phyloP scores from a whole-genome alignment of 495 filamentous ascomycete species.

The Aspergillus cavernicola region DNA sequence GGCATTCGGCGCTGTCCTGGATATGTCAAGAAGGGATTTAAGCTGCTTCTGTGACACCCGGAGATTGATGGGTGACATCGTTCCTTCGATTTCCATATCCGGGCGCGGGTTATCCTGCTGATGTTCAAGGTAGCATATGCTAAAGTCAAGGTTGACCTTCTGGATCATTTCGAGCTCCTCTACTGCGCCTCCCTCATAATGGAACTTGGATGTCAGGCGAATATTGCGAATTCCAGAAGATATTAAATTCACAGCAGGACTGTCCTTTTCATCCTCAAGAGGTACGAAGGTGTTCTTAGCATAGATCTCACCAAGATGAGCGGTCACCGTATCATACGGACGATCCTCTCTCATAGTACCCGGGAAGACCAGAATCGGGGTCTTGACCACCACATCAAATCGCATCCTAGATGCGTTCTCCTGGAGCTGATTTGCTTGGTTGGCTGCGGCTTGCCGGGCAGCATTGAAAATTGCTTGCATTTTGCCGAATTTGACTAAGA shows the following conservation, averaged over 20 bases:
- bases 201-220: slow-evolving; percentile 81
- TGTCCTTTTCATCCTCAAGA: slow-evolving; percentile 65
- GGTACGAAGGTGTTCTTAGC: slow-evolving; percentile 87
- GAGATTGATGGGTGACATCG: slow-evolving; percentile 87
- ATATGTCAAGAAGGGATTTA: slow-evolving; percentile 80
- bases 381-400: slow-evolving; percentile 89
- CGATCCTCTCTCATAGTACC: slow-evolving; percentile 58
- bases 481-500: slow-evolving; percentile 95
- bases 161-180: slow-evolving; percentile 96
- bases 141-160: slow-evolving; percentile 90
- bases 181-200: slow-evolving; percentile 65
- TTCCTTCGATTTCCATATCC: slow-evolving; percentile 86
- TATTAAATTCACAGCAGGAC: slow-evolving; percentile 80
- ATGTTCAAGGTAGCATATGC: slow-evolving; percentile 86
- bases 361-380: slow-evolving; percentile 93
- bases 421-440: slow-evolving; percentile 88
- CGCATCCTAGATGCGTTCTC: slow-evolving; percentile 84
- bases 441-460: slow-evolving; percentile 89
- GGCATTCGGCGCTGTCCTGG: slow-evolving; percentile 77
- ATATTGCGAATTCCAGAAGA: slow-evolving; percentile 90
- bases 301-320: slow-evolving; percentile 95
- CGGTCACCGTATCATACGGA: slow-evolving; percentile 79
- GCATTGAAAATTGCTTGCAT: slow-evolving; percentile 99
- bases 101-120: slow-evolving; percentile 71
- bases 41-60: slow-evolving; percentile 86